Evolutionary conservation across 2,329 filamentous ascomycete genomes (phyloP).

Genomic region (Neopestalotiopsis rosae): DNA sequence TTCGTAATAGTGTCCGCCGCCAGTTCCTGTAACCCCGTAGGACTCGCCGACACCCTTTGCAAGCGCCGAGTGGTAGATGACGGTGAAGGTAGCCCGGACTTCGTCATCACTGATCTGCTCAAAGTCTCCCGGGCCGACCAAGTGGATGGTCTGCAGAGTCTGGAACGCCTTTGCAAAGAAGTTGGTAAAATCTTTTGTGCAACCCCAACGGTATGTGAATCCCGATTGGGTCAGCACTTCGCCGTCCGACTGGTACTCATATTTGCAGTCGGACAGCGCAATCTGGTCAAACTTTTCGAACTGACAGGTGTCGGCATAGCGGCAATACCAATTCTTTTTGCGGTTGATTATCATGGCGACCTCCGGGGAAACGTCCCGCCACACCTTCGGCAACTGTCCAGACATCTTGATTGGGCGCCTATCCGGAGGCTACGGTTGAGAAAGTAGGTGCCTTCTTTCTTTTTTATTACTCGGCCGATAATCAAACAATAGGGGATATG

Average conservation of each 20-base stretch:
- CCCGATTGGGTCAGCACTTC: conserved; percentile 10
- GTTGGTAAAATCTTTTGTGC: conserved; percentile 4
- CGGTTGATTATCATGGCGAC: conserved; percentile 8
- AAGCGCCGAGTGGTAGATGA: conserved; percentile 12
- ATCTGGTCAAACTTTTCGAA: conserved; percentile 19
- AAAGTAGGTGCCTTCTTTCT: background rate
- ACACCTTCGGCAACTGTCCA: background rate
- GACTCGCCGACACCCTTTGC: background rate
- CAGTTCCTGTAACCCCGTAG: conserved; percentile 10
- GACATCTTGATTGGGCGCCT: background rate
- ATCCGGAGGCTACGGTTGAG: background rate
- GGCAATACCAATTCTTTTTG: conserved; percentile 19
- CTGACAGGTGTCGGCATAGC: conserved; percentile 19
- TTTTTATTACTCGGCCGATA: background rate
- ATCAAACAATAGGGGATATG: background rate
- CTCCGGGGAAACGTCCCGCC: conserved; percentile 16
- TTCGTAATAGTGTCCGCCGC: conserved; percentile 15
- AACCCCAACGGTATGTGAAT: conserved; percentile 16
- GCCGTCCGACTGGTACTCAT: conserved; percentile 18
- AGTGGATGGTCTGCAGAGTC: conserved; percentile 20
- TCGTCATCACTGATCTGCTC: conserved; percentile 19
- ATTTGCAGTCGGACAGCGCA: conserved; percentile 16
- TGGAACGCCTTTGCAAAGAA: conserved; percentile 18
- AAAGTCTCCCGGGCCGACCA: conserved; percentile 18
- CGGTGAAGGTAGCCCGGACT: conserved; percentile 19